phyloP scores from a whole-genome alignment of 192 early-diverging fungal species.

The Coemansia asiatica region DNA sequence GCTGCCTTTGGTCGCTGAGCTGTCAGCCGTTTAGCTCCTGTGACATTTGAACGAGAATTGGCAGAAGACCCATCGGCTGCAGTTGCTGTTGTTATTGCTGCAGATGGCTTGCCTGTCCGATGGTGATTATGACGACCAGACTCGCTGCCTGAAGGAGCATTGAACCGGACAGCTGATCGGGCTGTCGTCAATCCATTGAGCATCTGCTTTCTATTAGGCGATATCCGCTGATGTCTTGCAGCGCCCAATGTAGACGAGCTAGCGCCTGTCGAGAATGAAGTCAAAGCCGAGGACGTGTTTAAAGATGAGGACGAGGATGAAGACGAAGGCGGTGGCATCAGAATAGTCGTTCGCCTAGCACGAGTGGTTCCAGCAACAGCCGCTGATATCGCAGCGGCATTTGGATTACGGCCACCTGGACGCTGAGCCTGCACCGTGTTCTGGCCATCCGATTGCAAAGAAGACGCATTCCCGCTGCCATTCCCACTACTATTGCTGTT shows the following conservation, averaged over 20 bases:
- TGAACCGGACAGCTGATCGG: slow-evolving; percentile 23
- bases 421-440: not conserved
- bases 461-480: not conserved
- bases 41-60: not conserved
- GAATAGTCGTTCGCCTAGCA: slow-evolving; percentile 16
- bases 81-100: not conserved
- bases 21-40: not conserved
- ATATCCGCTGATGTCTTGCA: slow-evolving; percentile 21
- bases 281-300: too few species aligned
- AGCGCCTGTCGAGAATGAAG: too few species aligned
- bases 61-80: not conserved
- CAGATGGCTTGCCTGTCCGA: not conserved
- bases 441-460: not conserved
- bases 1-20: not conserved
- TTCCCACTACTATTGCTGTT: not conserved
- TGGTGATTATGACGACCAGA: slow-evolving; percentile 15
- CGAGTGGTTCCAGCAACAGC: slow-evolving; percentile 51
- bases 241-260: slow-evolving; percentile 4
- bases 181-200: not conserved
- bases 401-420: slow-evolving; percentile 16
- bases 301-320: not conserved
- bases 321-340: slow-evolving; percentile 9
- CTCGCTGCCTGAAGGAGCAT: not conserved
- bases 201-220: slow-evolving; percentile 18
- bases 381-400: slow-evolving; percentile 40